Conservation (phyloP, 495 filamentous ascomycete genomes). For the Trichoderma reesei region DNA sequence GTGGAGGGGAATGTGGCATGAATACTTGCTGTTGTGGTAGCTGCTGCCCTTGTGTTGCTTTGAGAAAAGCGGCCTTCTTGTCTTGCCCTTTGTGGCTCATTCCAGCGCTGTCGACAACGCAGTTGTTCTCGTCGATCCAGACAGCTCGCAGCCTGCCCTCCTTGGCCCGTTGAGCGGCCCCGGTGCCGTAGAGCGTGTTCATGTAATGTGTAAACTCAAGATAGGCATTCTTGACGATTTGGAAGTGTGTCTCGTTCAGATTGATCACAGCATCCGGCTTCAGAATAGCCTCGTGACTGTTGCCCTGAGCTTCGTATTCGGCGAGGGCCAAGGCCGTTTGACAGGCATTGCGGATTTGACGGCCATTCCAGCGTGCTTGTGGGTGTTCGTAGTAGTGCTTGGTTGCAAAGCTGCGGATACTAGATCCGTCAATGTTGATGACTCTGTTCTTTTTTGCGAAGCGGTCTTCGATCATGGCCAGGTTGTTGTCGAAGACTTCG, state of each 20-base stretch:
- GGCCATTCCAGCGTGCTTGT: constrained; percentile 31
- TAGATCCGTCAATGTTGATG: constrained; percentile 9
- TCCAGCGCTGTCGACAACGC: neutral
- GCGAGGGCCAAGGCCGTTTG: constrained; percentile 33
- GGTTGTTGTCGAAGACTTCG: constrained; percentile 9
- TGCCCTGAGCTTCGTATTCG: constrained; percentile 14
- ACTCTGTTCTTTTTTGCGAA: neutral
- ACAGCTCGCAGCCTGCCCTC: neutral
- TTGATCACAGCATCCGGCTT: neutral
- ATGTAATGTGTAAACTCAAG: neutral
- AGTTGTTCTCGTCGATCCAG: neutral
- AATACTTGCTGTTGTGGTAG: neutral
- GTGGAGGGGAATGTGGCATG: neutral
- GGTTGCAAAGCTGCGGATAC: constrained; percentile 17
- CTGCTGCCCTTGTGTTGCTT: neutral
- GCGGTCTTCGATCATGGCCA: neutral
- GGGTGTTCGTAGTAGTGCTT: constrained; percentile 11
- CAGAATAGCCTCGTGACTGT: neutral
- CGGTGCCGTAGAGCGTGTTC: neutral
- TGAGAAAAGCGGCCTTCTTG: neutral
- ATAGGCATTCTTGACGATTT: neutral
- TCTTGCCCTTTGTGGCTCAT: neutral
- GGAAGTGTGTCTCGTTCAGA: neutral
- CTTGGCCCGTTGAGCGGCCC: neutral
- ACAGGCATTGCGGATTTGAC: constrained; percentile 38